Base-by-base conservation (phyloP, 1,139 yeast species). In the Geotrichum cucujoidarum region DNA sequence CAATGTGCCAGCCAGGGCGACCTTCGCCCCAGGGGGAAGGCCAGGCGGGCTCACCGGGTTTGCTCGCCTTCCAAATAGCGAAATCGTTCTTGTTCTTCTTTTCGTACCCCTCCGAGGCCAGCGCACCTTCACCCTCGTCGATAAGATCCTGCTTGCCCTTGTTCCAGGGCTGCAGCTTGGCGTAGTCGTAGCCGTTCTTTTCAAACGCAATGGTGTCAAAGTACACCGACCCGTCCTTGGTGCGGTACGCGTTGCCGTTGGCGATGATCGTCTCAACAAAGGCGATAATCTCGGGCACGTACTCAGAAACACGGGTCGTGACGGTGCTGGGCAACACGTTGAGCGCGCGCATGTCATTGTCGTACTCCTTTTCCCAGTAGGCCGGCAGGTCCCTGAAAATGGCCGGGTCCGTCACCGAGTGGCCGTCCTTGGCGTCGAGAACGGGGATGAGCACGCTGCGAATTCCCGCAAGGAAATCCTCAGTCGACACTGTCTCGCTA, bases 1-100 rank as follows among this genome's bases (percentile, higher is more conserved):
- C 99, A 66, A 92, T 92, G 65, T 92, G 99, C 99, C 99, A 92
- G 1, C 99, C 99, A 2, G 99, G 99, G 66, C 99, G 83, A 43
- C 98, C 99, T 52, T 75, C 74, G 31, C 98, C 98, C 97, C 97
- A 92, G 35, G 94, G 90, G 2, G 96, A 87, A 2, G 75, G 76
- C 97, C 98, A 92, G 40, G 81, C 77, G 17, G 99, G 99, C 70
- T 92, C 99, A 59, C 99, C 99, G 1, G 95, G 92, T 64, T 92
- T 92, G 14, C 95, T 85, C 1, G 92, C 81, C 66, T 92, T 92
- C 99, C 99, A 92, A 37, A 92, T 74, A 0, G 98, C 98, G 69
- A 92, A 92, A 67, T 92, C 99, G 27, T 88, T 85, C 3, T 84
- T 68, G 51, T 80, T 83, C 58, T 75, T 77, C 69, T 90, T 90